These are phyloP conservation scores for Colletotrichum euphorbiae DNA, from an alignment of 2,329 filamentous ascomycete genomes.

Conservation along the genomic window DNA sequence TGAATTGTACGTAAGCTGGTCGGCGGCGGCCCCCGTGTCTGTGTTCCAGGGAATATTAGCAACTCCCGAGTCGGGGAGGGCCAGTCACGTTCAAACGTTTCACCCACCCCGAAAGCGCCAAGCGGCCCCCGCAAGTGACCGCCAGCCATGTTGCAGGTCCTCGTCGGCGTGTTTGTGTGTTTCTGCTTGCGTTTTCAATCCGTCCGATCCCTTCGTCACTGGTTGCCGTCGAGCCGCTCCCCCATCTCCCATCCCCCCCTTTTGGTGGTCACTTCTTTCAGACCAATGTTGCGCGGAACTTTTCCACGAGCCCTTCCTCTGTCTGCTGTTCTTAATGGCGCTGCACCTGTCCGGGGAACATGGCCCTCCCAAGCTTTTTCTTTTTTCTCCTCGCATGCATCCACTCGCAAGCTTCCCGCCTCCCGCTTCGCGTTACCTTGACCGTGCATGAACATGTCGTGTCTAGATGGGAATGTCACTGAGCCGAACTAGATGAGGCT, in stretches of 20 bases:
- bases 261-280: not conserved
- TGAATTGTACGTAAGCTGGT: too few species aligned
- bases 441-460: slow-evolving; percentile 15
- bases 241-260: too few species aligned
- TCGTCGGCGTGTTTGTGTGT: slow-evolving; percentile 29
- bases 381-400: too few species aligned
- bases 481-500: not conserved
- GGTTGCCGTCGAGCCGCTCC: slow-evolving; percentile 25
- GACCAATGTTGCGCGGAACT: not conserved
- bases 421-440: not conserved
- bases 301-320: not conserved
- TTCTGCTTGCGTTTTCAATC: slow-evolving; percentile 35
- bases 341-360: too few species aligned
- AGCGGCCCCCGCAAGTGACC: slow-evolving; percentile 6
- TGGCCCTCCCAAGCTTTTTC: too few species aligned
- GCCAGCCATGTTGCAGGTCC: slow-evolving; percentile 10
- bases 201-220: slow-evolving; percentile 33
- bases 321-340: too few species aligned
- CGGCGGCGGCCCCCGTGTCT: too few species aligned
- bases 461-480: not conserved
- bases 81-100: slow-evolving; percentile 16
- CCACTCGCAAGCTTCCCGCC: not conserved
- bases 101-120: slow-evolving; percentile 24
- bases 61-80: not conserved
- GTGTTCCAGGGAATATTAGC: not conserved